These are phyloP conservation scores for Ceratocystis ficicola DNA, from an alignment of 2,329 filamentous ascomycete genomes.

Conservation along the genomic window DNA sequence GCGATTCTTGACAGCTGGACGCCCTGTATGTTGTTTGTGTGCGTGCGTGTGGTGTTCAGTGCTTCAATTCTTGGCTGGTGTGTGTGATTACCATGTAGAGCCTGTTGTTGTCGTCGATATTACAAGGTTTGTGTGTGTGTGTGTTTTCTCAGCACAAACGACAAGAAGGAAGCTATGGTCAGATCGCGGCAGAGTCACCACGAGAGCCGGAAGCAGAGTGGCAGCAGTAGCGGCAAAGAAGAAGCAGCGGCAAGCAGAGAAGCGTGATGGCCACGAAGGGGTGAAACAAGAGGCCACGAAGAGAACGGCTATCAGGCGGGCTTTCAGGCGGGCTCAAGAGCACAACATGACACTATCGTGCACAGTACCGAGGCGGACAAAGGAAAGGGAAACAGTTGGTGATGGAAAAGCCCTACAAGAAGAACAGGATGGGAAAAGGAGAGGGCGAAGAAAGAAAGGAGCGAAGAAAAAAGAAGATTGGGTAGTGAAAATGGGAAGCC, in stretches of 20 bases:
- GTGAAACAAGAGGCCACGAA: neutral
- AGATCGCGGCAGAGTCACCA: neutral
- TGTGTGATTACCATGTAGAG: neutral
- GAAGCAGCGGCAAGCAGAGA: neutral
- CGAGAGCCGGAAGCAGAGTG: neutral
- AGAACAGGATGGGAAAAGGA: neutral
- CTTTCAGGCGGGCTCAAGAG: neutral
- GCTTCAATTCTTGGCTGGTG: neutral
- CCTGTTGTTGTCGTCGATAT: neutral
- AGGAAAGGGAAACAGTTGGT: neutral
- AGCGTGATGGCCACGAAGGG: neutral
- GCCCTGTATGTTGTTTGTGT: conserved; percentile 1
- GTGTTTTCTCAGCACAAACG: neutral
- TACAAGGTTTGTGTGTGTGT: neutral
- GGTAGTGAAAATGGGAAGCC: neutral
- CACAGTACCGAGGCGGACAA: neutral
- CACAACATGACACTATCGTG: conserved; percentile 2
- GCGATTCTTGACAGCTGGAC: neutral
- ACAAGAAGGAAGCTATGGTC: neutral
- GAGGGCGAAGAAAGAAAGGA: neutral
- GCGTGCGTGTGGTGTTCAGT: neutral
- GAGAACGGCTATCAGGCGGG: neutral
- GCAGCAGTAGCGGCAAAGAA: neutral
- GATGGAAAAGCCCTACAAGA: neutral
- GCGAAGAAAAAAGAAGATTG: neutral